These are phyloP conservation scores for Diaporthe caulivora DNA, from an alignment of 2,329 filamentous ascomycete genomes.

Conservation along the genomic window DNA sequence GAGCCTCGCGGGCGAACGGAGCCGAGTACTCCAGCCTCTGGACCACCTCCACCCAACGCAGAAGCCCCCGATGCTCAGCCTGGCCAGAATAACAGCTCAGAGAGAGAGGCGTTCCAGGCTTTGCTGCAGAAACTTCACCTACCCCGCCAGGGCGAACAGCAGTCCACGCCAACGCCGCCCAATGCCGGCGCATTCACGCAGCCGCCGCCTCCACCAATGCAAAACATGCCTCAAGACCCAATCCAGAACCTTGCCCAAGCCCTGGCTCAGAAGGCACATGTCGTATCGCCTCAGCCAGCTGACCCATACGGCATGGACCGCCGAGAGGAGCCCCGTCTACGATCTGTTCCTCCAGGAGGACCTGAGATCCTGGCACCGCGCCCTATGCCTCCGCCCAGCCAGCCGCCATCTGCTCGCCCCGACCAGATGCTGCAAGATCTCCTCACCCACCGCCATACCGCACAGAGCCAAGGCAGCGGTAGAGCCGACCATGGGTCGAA, in stretches of 20 bases:
- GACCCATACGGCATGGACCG: constrained; percentile 60
- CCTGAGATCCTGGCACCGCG: constrained; percentile 68
- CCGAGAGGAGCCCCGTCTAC: constrained; percentile 58
- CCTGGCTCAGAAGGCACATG: constrained; percentile 50
- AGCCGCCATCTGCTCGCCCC: constrained; percentile 61
- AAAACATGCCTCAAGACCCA: constrained; percentile 36
- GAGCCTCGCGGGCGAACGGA: constrained; percentile 63
- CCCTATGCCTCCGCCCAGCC: constrained; percentile 56
- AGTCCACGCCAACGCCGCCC: constrained; percentile 55
- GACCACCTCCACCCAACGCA: constrained; percentile 41
- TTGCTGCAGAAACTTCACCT: constrained; percentile 84
- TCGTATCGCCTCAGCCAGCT: constrained; percentile 63
- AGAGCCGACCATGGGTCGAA: constrained; percentile 58
- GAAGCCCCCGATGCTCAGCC: constrained; percentile 22
- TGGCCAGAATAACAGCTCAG: constrained; percentile 64
- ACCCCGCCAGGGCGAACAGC: constrained; percentile 33
- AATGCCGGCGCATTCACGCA: constrained; percentile 57
- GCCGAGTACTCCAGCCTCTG: constrained; percentile 57
- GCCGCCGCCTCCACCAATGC: constrained; percentile 47
- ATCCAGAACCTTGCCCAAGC: constrained; percentile 37
- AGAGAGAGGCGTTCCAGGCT: constrained; percentile 88
- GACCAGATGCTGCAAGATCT: constrained; percentile 74
- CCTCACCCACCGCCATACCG: constrained; percentile 69
- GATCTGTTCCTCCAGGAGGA: constrained; percentile 53
- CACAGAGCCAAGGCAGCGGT: constrained; percentile 62